Base-by-base conservation (phyloP, 805 yeast species). In the Monosporozyma siamensis region DNA sequence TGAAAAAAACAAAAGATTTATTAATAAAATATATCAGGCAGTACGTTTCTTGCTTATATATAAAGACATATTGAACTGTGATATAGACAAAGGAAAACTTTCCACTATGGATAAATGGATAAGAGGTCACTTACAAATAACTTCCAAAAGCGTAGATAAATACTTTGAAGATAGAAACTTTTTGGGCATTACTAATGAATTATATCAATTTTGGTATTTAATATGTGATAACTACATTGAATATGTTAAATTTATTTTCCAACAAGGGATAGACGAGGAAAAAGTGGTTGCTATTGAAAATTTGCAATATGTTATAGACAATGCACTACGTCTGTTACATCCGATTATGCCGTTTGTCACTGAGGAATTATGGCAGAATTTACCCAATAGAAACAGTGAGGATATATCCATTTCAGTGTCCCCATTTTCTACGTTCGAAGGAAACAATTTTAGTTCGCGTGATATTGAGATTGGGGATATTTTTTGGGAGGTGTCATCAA, bases 21-120 rank as follows among this genome's bases (percentile, higher is more conserved):
- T 97, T 72, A 92, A 92, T 79, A 90, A 90, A 78, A 89, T 90
- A 55, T 92, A 86, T 74, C 97, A 90, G 70, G 97, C 97, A 40
- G 87, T 97, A 48, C 92, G 89, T 69, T 92, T 92, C 17, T 34
- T 42, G 21, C 24, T 18, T 4, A 39, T n/a, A 5, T 32, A 37
- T 17, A 11, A 21, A 4, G 24, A 24, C 7, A 15, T 17, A 3
- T 14, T 27, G 14, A 25, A 15, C 4, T 8, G 6, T 10, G 12
- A 22, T 9, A 21, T 23, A 3, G 25, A 12, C 17, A 18, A 25
- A 26, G 12, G 3, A 18, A 11, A 26, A 6, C 10, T 18, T 12
- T 11, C 26, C 12, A 9, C 20, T 90, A 94, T 43, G 71, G 97
- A 90, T 70, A 80, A 82, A 66, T 90, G 97, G 97, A 89, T 92